Evolutionary conservation across 2,329 filamentous ascomycete species (phyloP), one percentile per base, ranked within the genome.

Genomic region (Fusarium phyllophilum): DNA sequence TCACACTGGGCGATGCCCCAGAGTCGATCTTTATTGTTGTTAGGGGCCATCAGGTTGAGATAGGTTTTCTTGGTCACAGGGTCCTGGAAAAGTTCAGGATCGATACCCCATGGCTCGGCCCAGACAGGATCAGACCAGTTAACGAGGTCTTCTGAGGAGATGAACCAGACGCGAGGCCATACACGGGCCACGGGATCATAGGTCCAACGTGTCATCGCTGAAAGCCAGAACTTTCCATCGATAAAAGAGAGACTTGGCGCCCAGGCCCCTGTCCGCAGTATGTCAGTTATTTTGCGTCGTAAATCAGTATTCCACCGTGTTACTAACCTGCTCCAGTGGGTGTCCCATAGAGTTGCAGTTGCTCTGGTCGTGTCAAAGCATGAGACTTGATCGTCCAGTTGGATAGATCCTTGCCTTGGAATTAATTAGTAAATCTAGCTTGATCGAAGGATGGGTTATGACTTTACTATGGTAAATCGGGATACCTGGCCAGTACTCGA

Each of bases 121-220:
- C 31, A 51, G n/a, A 51, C 22, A 14, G 48, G 48, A 8, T 34
- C 48, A 24, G 48, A 34, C 48, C 48, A 51, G 31, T 10, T 20
- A 9, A 51, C 22, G 22, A 51, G 31, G 11, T 51, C 31, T 20
- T 51, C 29, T 24, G 48, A 51, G 4, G 48, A 51, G 9, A 51
- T 51, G 31, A 51, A 33, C 48, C 48, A 51, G 48, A 51, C 31
- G 24, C 31, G 48, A 24, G 48, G 31, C 48, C 48, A 51, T 8
- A 51, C 48, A 33, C 48, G 31, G 48, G 48, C 48, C 5, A 51
- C 29, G 15, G 48, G 31, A n/a, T 51, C 48, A 34, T 51, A 51
- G 31, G 48, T 51, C 48, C 48, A 51, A 24, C 48, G 48, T 10
- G 48, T 34, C 48, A 51, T 51, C 8, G 48, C 48, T 10, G 48